These are phyloP conservation scores for Pichia sp. DNA, from an alignment of 1,139 yeast species.

Conservation along the genomic window DNA sequence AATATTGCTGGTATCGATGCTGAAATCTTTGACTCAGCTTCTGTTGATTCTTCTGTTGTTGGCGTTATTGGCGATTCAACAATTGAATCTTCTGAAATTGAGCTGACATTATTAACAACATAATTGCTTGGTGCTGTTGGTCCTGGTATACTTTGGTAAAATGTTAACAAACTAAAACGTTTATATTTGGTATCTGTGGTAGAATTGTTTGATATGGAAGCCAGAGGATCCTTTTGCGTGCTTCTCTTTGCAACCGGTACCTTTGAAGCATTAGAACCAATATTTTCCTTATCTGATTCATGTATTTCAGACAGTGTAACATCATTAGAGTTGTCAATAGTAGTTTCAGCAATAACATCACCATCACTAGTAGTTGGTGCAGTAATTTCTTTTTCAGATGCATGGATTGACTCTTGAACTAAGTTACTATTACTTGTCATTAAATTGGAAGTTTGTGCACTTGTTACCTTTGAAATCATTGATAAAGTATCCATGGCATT, in stretches of 20 bases:
- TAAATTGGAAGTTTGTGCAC: not conserved
- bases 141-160: slow-evolving; percentile 36
- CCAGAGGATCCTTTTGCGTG: not conserved
- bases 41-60: not conserved
- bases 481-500: slow-evolving; percentile 19
- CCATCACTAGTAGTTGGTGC: no score
- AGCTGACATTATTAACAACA: slow-evolving; percentile 2
- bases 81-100: slow-evolving; percentile 1
- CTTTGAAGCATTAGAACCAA: not conserved
- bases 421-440: not conserved
- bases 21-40: not conserved
- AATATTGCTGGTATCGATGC: not conserved
- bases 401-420: slow-evolving; percentile 1
- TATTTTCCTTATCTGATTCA: slow-evolving; percentile 15
- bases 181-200: slow-evolving; percentile 25
- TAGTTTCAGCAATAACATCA: not conserved
- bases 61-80: not conserved
- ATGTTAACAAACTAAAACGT: slow-evolving; percentile 52
- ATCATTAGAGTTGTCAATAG: slow-evolving; percentile 17
- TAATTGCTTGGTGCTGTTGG: slow-evolving; percentile 17
- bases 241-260: not conserved
- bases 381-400: not conserved
- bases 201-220: not conserved
- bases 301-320: slow-evolving; percentile 21
- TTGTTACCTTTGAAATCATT: slow-evolving; percentile 6